These are phyloP conservation scores for Lactarius quietus DNA, from an alignment of 768 basidiomycete genomes.

Conservation along the genomic window DNA sequence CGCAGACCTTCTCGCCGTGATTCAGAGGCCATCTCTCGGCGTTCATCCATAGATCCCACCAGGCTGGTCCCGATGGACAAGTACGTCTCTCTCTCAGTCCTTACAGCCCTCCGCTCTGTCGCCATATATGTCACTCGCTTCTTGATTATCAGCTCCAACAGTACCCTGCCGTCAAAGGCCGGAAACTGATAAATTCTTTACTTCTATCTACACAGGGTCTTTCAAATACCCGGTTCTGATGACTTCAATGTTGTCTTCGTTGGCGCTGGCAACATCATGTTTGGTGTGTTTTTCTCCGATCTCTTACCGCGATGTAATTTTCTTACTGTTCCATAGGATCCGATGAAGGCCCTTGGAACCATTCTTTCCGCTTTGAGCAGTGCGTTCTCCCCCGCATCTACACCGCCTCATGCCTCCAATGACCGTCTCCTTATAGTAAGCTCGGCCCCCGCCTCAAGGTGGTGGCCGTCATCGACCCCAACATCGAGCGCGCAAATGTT, in stretches of 20 bases:
- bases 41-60: conserved; percentile 73
- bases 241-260: conserved; percentile 94
- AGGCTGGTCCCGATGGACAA: conserved; percentile 78
- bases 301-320: background rate
- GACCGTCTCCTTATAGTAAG: conserved; percentile 51
- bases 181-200: conserved; percentile 21
- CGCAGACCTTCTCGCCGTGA: conserved; percentile 43
- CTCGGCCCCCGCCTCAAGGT: conserved; percentile 95
- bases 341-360: conserved; percentile 89
- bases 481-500: conserved; percentile 70
- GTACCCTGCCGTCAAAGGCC: conserved; percentile 11
- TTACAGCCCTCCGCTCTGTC: background rate
- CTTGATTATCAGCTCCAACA: conserved; percentile 16
- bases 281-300: conserved; percentile 50
- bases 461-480: conserved; percentile 91
- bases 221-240: conserved; percentile 55
- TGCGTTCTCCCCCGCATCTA: conserved; percentile 36
- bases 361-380: conserved; percentile 90
- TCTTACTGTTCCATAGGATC: conserved; percentile 49
- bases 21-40: conserved; percentile 55
- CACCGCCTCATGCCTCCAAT: conserved; percentile 17
- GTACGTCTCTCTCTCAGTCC: conserved; percentile 35
- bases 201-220: conserved; percentile 35
- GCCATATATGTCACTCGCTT: background rate
- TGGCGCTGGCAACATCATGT: conserved; percentile 98